A percentile compares a stretch with the other conserved stretches of the same genome.
Conservation (phyloP, 805 yeast species). For the Millerago galiae region DNA sequence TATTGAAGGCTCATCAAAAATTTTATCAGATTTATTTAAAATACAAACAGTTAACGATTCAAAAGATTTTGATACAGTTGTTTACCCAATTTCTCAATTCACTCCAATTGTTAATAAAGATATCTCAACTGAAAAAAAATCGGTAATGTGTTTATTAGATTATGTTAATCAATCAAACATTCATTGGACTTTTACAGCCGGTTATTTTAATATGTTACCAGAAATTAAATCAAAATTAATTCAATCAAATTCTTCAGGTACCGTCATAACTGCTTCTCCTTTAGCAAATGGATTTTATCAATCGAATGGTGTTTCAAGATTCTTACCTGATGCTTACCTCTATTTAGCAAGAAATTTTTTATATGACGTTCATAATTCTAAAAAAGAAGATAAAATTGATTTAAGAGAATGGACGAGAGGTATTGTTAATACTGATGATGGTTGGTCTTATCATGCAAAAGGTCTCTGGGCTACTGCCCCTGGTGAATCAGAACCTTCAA, state of each 20-base stretch:
- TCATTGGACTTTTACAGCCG: conserved; percentile 89
- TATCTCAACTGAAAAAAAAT: conserved; percentile 76
- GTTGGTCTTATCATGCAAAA: conserved; percentile 98
- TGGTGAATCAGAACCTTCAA: conserved; percentile 49
- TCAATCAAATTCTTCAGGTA: conserved; percentile 52
- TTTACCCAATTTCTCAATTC: conserved; percentile 89
- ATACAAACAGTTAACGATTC: conserved; percentile 4
- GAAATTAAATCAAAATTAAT: conserved; percentile 56
- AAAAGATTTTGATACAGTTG: conserved; percentile 44
- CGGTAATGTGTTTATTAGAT: conserved; percentile 55
- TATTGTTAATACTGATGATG: conserved; percentile 67
- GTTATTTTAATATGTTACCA: conserved; percentile 89
- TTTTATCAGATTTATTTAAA: conserved; percentile 52
- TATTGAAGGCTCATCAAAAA: conserved; percentile 46
- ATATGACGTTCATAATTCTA: conserved; percentile 36
- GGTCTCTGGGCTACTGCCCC: conserved; percentile 81
- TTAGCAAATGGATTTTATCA: conserved; percentile 89
- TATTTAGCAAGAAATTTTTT: conserved; percentile 67
- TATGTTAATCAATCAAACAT: conserved; percentile 47
- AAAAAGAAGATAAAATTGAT: conserved; percentile 40
- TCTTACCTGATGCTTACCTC: conserved; percentile 82
- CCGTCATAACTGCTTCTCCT: conserved; percentile 86
- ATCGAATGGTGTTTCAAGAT: conserved; percentile 74
- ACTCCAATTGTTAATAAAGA: conserved; percentile 69
- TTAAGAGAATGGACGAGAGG: conserved; percentile 88